Percentiles rank a stretch among this genome's conserved stretches.
phyloP scores from a whole-genome alignment of 2,329 filamentous ascomycete species.

The Fonsecaea pedrosoi region DNA sequence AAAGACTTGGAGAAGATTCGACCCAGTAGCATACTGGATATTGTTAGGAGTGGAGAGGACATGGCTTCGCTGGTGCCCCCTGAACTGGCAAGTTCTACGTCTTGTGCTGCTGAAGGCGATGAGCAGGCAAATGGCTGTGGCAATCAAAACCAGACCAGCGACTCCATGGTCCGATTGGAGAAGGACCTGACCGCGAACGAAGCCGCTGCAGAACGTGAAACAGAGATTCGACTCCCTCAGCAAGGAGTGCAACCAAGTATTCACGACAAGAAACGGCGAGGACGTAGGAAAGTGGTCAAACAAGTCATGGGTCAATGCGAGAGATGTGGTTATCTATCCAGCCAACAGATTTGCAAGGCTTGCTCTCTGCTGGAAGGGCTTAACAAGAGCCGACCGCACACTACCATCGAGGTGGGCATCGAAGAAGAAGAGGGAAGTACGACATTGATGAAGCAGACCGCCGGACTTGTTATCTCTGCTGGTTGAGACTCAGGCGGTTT shows the following conservation, averaged over 20 bases:
- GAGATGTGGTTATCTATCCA: slow-evolving; percentile 93
- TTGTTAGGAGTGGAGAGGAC: slow-evolving; percentile 92
- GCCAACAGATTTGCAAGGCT: slow-evolving; percentile 91
- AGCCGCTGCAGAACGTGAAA: slow-evolving; percentile 64
- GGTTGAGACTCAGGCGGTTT: slow-evolving; percentile 41
- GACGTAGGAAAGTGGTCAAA: slow-evolving; percentile 54
- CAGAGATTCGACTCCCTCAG: slow-evolving; percentile 63
- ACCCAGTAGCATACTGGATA: slow-evolving; percentile 91
- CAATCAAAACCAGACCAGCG: slow-evolving; percentile 69
- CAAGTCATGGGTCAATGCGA: slow-evolving; percentile 83
- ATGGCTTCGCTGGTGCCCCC: slow-evolving; percentile 86
- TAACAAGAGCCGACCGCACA: slow-evolving; percentile 72
- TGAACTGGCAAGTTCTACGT: slow-evolving; percentile 54
- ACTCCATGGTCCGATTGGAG: slow-evolving; percentile 85
- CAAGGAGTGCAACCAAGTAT: slow-evolving; percentile 25
- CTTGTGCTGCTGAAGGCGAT: slow-evolving; percentile 43
- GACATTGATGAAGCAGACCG: slow-evolving; percentile 59
- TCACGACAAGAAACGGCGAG: slow-evolving; percentile 40
- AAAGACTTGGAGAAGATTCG: slow-evolving; percentile 94
- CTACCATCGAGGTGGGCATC: slow-evolving; percentile 52
- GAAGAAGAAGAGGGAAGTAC: slow-evolving; percentile 60
- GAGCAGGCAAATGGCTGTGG: slow-evolving; percentile 73
- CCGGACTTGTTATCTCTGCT: slow-evolving; percentile 52
- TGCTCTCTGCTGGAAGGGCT: slow-evolving; percentile 87
- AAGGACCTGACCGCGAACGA: slow-evolving; percentile 71